Base-by-base conservation (phyloP, 2,329 filamentous ascomycete species). In the Arthrobotrys conoides region DNA sequence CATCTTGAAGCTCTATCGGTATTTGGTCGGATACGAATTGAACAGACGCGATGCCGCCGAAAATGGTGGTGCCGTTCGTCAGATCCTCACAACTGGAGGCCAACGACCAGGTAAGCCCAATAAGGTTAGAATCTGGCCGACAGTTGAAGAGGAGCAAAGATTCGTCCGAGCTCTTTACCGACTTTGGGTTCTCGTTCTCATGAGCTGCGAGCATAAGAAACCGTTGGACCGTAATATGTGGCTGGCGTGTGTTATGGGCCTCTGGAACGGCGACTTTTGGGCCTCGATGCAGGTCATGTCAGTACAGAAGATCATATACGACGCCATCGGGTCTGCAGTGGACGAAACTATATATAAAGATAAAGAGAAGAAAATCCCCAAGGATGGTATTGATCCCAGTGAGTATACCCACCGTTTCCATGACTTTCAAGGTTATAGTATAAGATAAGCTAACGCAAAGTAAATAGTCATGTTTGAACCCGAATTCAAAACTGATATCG, bases 131-230 rank as follows among this genome's bases (percentile, higher is more conserved):
- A 51, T 38, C 22, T 67, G 20, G 16, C 9, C 61, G 0, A 59
- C 70, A 5, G 22, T 49, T 3, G 12, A 4, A 2, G 70, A 73
- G n/a, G 61, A 73, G 14, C 38, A 51, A 16, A 61, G 33, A 12
- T 49, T 73, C 3, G 22, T 73, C 4, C 33, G 49, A 24, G 61
- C 49, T 0, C 36, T 73, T 1, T 73, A 73, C 51, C 38, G 38
- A 22, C 65, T 64, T 5, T 73, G 70, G 70, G 51, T 73, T 18
- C 18, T 67, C n/a, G 18, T 44, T 3, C 41, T 73, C 33, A 59
- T 73, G 70, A 67, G 36, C 12, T 48, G 44, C 20, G 18, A 49
- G 30, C 70, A 67, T 18, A 67, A 61, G 18, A 2, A n/a, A 3
- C 64, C 61, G 2, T 18, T 73, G n/a, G 18, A 57, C 12, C 55